These are phyloP conservation scores for Eucalyptus cloeziana DNA, from an alignment of 345 rosid genomes.

Conservation along the genomic window DNA sequence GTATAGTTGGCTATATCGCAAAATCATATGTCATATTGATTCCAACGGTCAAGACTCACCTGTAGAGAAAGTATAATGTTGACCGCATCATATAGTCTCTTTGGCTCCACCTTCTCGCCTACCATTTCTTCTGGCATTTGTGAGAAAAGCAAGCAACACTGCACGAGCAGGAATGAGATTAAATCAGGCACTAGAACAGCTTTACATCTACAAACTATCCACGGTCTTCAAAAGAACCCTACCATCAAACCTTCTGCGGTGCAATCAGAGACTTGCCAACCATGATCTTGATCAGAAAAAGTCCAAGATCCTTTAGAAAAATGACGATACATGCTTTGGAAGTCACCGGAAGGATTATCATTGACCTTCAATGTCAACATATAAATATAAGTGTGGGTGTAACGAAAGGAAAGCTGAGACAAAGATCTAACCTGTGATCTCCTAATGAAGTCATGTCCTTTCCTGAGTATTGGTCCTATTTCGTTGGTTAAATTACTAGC, in stretches of 20 bases:
- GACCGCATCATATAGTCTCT: slow-evolving; percentile 23
- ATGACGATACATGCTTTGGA: slow-evolving; percentile 10
- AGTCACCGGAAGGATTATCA: slow-evolving; percentile 18
- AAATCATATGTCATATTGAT: not conserved
- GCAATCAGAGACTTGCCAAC: slow-evolving; percentile 23
- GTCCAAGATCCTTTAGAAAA: slow-evolving; percentile 23
- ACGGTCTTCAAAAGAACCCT: not conserved
- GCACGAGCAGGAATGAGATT: not conserved
- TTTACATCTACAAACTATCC: not conserved
- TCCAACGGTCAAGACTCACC: not conserved
- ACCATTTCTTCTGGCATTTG: slow-evolving; percentile 10
- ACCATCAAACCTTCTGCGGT: slow-evolving; percentile 23
- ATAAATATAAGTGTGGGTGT: not conserved
- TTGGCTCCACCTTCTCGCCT: slow-evolving; percentile 20
- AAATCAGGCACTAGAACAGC: not conserved
- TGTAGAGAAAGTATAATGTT: slow-evolving; percentile 23
- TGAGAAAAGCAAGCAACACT: slow-evolving; percentile 29
- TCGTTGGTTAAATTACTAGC: slow-evolving; percentile 22
- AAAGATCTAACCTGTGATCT: slow-evolving; percentile 27
- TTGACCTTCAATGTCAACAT: not conserved
- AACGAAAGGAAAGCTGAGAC: not conserved
- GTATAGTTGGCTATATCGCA: no score
- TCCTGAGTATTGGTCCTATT: slow-evolving; percentile 9
- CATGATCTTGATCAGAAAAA: slow-evolving; percentile 21
- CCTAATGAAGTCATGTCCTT: slow-evolving; percentile 18